Evolutionary conservation across 2,329 filamentous ascomycete genomes (phyloP), one percentile per base, ranked within the genome.

Genomic region (Fusarium coicis): DNA sequence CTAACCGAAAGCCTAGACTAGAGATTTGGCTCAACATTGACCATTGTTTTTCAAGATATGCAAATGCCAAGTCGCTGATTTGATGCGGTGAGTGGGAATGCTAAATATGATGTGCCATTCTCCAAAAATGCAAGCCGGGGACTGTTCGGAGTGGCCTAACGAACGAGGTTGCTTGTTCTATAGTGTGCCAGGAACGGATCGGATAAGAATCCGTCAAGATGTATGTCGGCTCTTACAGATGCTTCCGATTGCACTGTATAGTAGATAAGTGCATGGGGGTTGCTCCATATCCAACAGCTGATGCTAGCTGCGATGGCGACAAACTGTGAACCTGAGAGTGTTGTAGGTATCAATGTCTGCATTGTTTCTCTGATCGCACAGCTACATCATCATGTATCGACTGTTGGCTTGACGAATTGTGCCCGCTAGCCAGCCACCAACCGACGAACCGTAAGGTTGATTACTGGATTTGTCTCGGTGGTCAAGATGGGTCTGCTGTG

Each of bases 21-120:
- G 53, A 54, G 47, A 26, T 56, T 60, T 64, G 40, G 42, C 62
- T 34, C 30, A 73, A 52, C 54, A 39, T 36, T 57, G 23, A 50
- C 50, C 72, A 39, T 58, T 53, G 63, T 32, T 42, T 40, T 32
- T 28, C 34, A 72, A 69, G 59, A 57, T 50, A 67, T 62, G 57
- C 47, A 62, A 72, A 68, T 63, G 63, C 36, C 58, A 55, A 49
- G 70, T 49, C 46, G 63, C 75, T 68, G 72, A 70, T 76, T 76
- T 63, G 69, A 68, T 63, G 61, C 44, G 61, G 63, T 62, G 61
- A 49, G 57, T 59, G 66, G 57, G 66, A 65, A 66, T 63, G 63
- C 63, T 49, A 40, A 40, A 62, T 56, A 47, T 57, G 60, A 72
- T 71, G 66, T 77, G 59, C 67, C 63, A 68, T 68, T 77, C 73